Evolutionary conservation across 1,139 yeast genomes (phyloP).

Genomic region (Kluyveromyces sp.): DNA sequence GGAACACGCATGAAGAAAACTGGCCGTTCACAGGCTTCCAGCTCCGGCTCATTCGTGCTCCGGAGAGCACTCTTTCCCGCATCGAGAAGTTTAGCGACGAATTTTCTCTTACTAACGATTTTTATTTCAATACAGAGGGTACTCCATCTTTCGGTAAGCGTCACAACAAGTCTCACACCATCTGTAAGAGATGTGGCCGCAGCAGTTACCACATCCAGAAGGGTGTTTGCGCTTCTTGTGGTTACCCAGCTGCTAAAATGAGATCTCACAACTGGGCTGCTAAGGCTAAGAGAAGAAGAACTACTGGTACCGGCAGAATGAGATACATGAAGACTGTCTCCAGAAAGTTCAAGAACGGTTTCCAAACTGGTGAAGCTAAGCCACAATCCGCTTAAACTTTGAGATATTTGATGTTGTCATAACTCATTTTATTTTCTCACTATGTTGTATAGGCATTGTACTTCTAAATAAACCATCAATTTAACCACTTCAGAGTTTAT

Average conservation of each 20-base stretch:
- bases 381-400: conserved; percentile 38
- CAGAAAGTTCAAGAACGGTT: conserved; percentile 98
- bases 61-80: too few relatives aligned
- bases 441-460: conserved; percentile 8
- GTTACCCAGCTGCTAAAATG: conserved; percentile 99
- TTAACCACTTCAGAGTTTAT: conserved; percentile 8
- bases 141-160: conserved; percentile 99
- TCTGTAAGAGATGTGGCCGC: conserved; percentile 99
- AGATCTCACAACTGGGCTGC: conserved; percentile 99
- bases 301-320: conserved; percentile 99
- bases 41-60: too few relatives aligned
- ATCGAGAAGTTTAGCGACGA: conserved; percentile 26
- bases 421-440: conserved; percentile 4
- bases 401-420: conserved; percentile 1
- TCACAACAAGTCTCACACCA: conserved; percentile 99
- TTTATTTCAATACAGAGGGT: conserved; percentile 65
- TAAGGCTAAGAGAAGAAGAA: conserved; percentile 99
- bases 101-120: conserved; percentile 6
- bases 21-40: too few relatives aligned
- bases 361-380: conserved; percentile 83
- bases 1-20: too few relatives aligned
- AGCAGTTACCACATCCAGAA: conserved; percentile 99
- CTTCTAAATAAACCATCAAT: conserved; percentile 10
- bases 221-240: conserved; percentile 98
- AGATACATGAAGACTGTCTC: conserved; percentile 93